Evolutionary conservation across 257 asterid genomes (phyloP).

Genomic region (Jaltomata sinuosa): DNA sequence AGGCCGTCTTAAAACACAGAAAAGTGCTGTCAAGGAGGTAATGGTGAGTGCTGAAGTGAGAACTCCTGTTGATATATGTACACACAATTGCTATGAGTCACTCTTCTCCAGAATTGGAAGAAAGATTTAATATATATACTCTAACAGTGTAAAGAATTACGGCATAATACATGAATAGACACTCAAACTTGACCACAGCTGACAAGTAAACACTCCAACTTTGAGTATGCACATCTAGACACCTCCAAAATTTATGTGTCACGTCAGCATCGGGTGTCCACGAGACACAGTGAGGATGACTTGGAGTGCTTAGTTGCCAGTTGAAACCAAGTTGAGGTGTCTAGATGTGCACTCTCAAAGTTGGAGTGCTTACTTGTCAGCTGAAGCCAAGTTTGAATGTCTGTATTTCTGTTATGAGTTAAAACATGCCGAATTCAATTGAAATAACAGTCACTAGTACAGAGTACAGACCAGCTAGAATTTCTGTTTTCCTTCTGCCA

Average conservation of each 20-base stretch:
- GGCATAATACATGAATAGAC: not conserved
- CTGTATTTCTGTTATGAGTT: not conserved
- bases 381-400: too few species aligned
- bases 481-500: constrained; percentile 25
- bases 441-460: constrained; percentile 1
- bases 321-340: too few species aligned
- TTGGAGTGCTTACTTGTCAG: too few species aligned
- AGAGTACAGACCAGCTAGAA: constrained; percentile 42
- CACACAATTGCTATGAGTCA: not conserved
- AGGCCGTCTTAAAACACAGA: constrained; percentile 35
- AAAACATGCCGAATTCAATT: not conserved
- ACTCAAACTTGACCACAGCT: not conserved
- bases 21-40: constrained; percentile 33
- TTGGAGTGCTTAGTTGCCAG: too few species aligned
- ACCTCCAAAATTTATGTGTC: too few species aligned
- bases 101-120: not conserved
- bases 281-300: too few species aligned
- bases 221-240: too few species aligned
- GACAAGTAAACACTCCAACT: not conserved
- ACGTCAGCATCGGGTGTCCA: too few species aligned
- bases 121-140: not conserved
- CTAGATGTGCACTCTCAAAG: too few species aligned
- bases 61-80: constrained; percentile 31
- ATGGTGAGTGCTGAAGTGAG: constrained; percentile 34
- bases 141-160: too few species aligned